phyloP scores from a whole-genome alignment of 2,329 filamentous ascomycete species.

The Talaromyces verruculosus region DNA sequence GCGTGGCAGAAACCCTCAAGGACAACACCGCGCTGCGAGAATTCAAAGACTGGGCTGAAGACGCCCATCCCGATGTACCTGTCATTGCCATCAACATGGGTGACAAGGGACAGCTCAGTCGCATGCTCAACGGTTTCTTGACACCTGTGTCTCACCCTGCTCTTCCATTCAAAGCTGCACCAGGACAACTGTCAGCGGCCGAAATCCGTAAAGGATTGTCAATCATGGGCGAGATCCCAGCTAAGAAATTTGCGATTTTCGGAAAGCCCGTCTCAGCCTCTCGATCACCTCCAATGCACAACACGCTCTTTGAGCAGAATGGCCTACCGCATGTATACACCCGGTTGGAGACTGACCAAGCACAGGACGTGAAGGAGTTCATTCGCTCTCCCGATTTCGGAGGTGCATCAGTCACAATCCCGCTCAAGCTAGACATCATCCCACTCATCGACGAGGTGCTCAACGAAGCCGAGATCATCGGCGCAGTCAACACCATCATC shows the following conservation, averaged over 20 bases:
- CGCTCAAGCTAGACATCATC: constrained; percentile 87
- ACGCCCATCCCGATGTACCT: constrained; percentile 68
- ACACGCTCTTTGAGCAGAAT: constrained; percentile 71
- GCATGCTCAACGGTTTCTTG: constrained; percentile 87
- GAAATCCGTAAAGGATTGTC: constrained; percentile 80
- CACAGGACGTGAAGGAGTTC: constrained; percentile 59
- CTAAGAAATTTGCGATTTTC: constrained; percentile 80
- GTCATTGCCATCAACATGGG: constrained; percentile 98
- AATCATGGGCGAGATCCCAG: constrained; percentile 73
- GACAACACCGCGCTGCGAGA: constrained; percentile 83
- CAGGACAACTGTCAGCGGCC: constrained; percentile 84
- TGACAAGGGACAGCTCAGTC: constrained; percentile 77
- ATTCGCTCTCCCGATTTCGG: constrained; percentile 76
- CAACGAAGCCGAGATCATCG: constrained; percentile 75
- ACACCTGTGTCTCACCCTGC: constrained; percentile 89
- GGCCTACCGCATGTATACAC: constrained; percentile 85
- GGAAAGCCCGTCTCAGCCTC: constrained; percentile 81
- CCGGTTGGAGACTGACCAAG: constrained; percentile 69
- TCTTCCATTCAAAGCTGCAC: constrained; percentile 89
- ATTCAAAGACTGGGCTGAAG: constrained; percentile 75
- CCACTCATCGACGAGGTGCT: constrained; percentile 76
- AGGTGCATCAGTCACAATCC: constrained; percentile 93
- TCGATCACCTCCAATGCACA: constrained; percentile 85
- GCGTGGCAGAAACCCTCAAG: constrained; percentile 69
- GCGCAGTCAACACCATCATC: constrained; percentile 92